These are phyloP conservation scores for Nothophytophthora sp. DNA, from an alignment of 352 stramenopile species.

Conservation along the genomic window DNA sequence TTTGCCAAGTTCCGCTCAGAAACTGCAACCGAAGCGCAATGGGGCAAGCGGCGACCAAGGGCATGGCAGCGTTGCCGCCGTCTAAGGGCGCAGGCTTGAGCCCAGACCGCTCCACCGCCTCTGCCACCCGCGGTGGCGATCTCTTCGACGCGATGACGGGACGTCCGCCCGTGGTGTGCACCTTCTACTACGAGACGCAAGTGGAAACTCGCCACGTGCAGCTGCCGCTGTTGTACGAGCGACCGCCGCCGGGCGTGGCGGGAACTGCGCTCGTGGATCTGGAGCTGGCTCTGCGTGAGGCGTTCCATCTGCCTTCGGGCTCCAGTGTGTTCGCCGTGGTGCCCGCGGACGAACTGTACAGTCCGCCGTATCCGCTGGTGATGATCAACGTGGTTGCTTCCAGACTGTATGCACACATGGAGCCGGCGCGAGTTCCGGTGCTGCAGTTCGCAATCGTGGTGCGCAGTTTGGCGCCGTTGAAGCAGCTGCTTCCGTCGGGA, in stretches of 20 bases:
- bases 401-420: slow-evolving; percentile 41
- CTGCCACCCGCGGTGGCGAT: background rate
- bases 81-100: too few relatives aligned
- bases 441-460: slow-evolving; percentile 72
- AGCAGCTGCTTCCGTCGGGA: slow-evolving; percentile 47
- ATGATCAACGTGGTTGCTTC: slow-evolving; percentile 78
- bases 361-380: slow-evolving; percentile 71
- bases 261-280: slow-evolving; percentile 74
- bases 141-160: slow-evolving; percentile 27
- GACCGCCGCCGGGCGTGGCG: slow-evolving; percentile 19
- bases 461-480: slow-evolving; percentile 53
- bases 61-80: background rate
- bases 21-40: too few relatives aligned
- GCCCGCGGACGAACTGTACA: slow-evolving; percentile 78
- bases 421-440: slow-evolving; percentile 41
- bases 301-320: slow-evolving; percentile 53
- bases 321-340: slow-evolving; percentile 77
- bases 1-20: too few relatives aligned
- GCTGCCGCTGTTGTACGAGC: slow-evolving; percentile 72
- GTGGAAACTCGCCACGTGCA: slow-evolving; percentile 49
- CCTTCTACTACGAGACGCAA: slow-evolving; percentile 70
- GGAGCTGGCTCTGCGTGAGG: slow-evolving; percentile 67
- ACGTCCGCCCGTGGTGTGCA: slow-evolving; percentile 60
- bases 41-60: slow-evolving; percentile 21
- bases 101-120: too few relatives aligned